Conservation (phyloP, 192 early-diverging fungal species). For the Podila minutissima region DNA sequence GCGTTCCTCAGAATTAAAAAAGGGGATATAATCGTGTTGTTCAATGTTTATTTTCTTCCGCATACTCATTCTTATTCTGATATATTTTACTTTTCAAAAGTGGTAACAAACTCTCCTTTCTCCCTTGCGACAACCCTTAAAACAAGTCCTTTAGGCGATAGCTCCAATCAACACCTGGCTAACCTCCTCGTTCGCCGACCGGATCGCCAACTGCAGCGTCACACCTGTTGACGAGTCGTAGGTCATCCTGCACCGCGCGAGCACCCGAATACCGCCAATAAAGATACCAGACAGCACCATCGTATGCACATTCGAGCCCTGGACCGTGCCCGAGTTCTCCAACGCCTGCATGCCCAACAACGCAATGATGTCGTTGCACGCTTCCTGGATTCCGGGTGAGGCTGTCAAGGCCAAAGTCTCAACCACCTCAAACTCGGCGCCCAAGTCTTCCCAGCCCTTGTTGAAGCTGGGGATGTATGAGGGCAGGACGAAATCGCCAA, state of each 20-base stretch:
- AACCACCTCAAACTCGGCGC: constrained; percentile 73
- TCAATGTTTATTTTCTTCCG: no score
- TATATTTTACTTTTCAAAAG: no score
- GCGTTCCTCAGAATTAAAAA: no score
- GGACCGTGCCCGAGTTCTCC: constrained; percentile 77
- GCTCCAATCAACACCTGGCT: constrained; percentile 82
- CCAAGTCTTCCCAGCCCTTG: constrained; percentile 82
- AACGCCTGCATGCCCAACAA: constrained; percentile 89
- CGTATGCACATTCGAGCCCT: constrained; percentile 83
- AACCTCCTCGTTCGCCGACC: constrained; percentile 73
- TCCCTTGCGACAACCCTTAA: neutral
- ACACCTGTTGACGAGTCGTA: constrained; percentile 84
- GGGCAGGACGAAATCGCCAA: constrained; percentile 92
- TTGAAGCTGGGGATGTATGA: constrained; percentile 84
- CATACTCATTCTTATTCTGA: no score
- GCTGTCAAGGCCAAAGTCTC: constrained; percentile 92
- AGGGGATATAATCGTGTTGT: no score
- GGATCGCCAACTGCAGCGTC: constrained; percentile 90
- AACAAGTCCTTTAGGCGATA: constrained; percentile 65
- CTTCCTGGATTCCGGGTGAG: constrained; percentile 77
- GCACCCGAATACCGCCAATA: constrained; percentile 78
- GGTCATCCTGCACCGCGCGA: constrained; percentile 91
- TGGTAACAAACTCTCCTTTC: no score
- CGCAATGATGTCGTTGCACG: constrained; percentile 74
- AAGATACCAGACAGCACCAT: constrained; percentile 87